Conservation (phyloP, 495 filamentous ascomycete genomes). For the Penicillium samsonianum region DNA sequence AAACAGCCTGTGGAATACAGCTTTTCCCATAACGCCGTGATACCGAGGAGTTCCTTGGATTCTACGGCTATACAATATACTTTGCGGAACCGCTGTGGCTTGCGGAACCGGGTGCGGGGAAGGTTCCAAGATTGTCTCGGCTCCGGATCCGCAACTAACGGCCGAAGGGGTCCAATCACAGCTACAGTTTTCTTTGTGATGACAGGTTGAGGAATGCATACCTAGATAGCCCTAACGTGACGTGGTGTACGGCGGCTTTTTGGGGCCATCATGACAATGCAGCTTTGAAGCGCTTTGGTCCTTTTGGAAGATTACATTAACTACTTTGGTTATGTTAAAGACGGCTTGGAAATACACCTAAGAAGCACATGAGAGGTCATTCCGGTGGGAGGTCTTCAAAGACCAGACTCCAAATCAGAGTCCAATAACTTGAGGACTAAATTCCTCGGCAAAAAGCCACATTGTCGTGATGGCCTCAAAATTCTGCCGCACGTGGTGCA, state of each 20-base stretch:
- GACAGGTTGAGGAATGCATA: not conserved
- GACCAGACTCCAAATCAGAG: not conserved
- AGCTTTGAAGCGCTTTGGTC: not conserved
- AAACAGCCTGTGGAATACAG: not conserved
- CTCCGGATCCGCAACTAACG: slow-evolving; percentile 3
- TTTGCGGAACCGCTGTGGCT: slow-evolving; percentile 5
- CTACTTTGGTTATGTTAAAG: not conserved
- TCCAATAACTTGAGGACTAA: not conserved
- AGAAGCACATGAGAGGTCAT: too few species aligned
- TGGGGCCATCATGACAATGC: not conserved
- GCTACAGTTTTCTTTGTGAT: not conserved
- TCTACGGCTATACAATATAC: not conserved
- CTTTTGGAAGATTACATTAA: not conserved
- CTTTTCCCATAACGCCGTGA: not conserved
- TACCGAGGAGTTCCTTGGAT: not conserved
- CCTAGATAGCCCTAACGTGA: not conserved
- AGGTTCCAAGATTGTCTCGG: not conserved
- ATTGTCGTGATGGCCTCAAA: not conserved
- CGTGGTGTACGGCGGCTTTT: not conserved
- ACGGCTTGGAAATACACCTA: not conserved
- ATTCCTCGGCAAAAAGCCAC: not conserved
- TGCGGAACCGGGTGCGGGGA: not conserved
- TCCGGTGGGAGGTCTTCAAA: too few species aligned
- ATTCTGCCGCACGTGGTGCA: not conserved
- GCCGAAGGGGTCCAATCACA: slow-evolving; percentile 4